Base-by-base conservation (phyloP, 2,329 filamentous ascomycete genomes). In the Blumeria hordei region DNA sequence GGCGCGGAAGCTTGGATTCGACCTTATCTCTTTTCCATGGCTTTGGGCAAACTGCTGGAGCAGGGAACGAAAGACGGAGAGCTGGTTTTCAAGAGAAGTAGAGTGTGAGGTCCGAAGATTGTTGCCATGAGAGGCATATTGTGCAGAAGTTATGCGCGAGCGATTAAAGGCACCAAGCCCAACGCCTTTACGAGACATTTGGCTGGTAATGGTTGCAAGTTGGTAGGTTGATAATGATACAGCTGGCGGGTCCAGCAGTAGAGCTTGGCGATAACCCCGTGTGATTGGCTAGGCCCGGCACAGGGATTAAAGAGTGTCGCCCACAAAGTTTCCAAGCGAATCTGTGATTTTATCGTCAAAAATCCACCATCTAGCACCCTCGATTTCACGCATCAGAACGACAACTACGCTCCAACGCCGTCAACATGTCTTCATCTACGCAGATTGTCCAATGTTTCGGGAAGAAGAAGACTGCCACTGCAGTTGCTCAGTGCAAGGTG, bases 401-500 rank as follows among this genome's bases (percentile, higher is more conserved):
- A 16, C 16, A 6, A 21, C n/a, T 16, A 28, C 21, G 21, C 21
- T 4, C 21, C 4, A 28, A 28, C 21, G 21, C 55, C 57, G 57
- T 56, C 58, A 63, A 51, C 50, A 67, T 67, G 65, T 61, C 65
- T 81, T 82, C 84, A 72, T 75, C 81, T 68, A 75, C 77, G 67
- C 82, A 85, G 75, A 84, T 80, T 73, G 84, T 88, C 68, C 88
- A 94, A 81, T 94, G 88, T 85, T 95, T 96, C 85, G 88, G 88
- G 83, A 95, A 95, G 83, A 88, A 88, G 80, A 87, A 85, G 80
- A 88, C 62, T 63, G 63, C 63, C 62, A 62, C 53, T 55, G 56
- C 45, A 41, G 53, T 55, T 36, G 53, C 53, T 12, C 43, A 49
- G 35, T 55, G 53, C 39, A 55, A 55, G 53, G 53, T 55, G 33